phyloP scores from a whole-genome alignment of 495 filamentous ascomycete species.

The Sabuloglossum arenarium region DNA sequence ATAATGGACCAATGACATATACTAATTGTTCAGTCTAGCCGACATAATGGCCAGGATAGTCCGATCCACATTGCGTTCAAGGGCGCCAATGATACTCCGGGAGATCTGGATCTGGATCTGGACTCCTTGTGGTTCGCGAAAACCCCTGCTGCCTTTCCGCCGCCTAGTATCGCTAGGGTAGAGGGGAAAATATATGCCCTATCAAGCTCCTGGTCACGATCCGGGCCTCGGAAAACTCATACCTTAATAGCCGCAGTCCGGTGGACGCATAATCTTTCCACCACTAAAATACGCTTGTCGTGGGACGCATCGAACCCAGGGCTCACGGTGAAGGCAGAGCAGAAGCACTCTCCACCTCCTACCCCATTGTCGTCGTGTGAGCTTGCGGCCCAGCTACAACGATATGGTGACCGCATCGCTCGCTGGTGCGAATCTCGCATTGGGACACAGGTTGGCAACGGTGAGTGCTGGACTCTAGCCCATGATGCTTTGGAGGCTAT shows the following conservation, averaged over 20 bases:
- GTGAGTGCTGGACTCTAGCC: slow-evolving; percentile 25
- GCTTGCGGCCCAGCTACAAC: slow-evolving; percentile 6
- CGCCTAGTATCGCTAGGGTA: slow-evolving; percentile 10
- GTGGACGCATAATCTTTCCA: slow-evolving; percentile 16
- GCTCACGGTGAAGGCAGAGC: slow-evolving; percentile 16
- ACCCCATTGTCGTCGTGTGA: slow-evolving; percentile 7
- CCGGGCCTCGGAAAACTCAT: slow-evolving; percentile 15
- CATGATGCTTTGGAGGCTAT: slow-evolving; percentile 16
- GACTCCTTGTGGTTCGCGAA: slow-evolving; percentile 19
- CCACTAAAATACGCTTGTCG: slow-evolving; percentile 18
- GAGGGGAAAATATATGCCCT: neutral
- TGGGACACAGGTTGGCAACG: slow-evolving; percentile 20
- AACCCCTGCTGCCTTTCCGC: slow-evolving; percentile 14
- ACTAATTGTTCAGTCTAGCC: neutral
- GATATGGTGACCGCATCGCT: slow-evolving; percentile 15
- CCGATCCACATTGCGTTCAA: neutral
- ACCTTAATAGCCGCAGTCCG: slow-evolving; percentile 15
- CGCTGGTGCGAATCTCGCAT: slow-evolving; percentile 16
- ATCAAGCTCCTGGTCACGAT: slow-evolving; percentile 11
- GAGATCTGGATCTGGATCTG: slow-evolving; percentile 20
- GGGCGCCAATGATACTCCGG: slow-evolving; percentile 5
- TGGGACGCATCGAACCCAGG: slow-evolving; percentile 21
- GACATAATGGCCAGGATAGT: neutral
- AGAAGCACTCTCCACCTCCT: slow-evolving; percentile 20
- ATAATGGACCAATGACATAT: neutral